Evolutionary conservation across 208 protist genomes (phyloP).

Genomic region (Leishmania aethiopica): DNA sequence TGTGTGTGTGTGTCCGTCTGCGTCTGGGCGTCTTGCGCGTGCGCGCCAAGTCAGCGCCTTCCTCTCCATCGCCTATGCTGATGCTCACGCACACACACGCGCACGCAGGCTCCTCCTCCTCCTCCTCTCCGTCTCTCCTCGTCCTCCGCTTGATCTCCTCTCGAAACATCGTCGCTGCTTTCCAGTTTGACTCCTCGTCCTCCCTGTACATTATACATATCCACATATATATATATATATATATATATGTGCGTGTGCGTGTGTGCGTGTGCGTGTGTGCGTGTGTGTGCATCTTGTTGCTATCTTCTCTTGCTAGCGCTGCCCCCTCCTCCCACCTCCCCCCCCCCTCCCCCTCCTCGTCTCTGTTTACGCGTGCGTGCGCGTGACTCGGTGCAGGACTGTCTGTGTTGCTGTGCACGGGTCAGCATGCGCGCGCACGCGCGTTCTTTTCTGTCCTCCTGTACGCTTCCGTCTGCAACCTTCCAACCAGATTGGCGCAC

Average conservation of each 20-base stretch:
- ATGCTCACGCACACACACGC: neutral
- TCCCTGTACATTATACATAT: too few species aligned
- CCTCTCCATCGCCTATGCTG: too few species aligned
- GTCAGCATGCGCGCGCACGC: neutral
- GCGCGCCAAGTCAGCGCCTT: too few species aligned
- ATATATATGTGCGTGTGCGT: too few species aligned
- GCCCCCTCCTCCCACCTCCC: neutral
- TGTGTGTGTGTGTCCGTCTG: too few species aligned
- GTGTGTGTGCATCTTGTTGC: neutral
- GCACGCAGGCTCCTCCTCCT: neutral
- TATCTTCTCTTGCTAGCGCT: conserved; percentile 10
- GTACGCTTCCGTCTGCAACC: neutral
- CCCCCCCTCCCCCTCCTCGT: neutral
- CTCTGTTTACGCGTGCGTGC: neutral
- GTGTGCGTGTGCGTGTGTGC: too few species aligned
- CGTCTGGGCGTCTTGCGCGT: too few species aligned
- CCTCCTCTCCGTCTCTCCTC: neutral
- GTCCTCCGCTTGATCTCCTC: neutral
- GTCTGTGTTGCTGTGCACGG: neutral
- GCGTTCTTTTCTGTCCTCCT: neutral
- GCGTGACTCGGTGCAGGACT: neutral
- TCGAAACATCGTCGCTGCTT: too few species aligned
- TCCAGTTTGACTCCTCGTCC: too few species aligned
- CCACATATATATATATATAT: too few species aligned
- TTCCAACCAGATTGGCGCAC: neutral